These are phyloP conservation scores for Diplodia corticola DNA, from an alignment of 2,329 filamentous ascomycete genomes.

Conservation along the genomic window DNA sequence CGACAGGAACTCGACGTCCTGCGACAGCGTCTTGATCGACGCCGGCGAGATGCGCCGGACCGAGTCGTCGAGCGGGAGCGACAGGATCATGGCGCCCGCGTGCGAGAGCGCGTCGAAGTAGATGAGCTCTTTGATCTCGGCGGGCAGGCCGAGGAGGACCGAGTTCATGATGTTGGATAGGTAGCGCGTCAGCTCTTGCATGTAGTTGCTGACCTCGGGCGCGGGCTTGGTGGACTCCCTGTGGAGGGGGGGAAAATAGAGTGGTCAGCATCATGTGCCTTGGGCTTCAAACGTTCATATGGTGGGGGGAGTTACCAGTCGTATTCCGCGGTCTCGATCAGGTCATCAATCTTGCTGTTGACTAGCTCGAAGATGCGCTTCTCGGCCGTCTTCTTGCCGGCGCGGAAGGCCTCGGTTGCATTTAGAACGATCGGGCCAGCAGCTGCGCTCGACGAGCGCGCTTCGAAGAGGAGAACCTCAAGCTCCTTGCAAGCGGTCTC, in stretches of 20 bases:
- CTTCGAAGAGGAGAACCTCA: slow-evolving; percentile 80
- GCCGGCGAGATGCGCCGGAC: slow-evolving; percentile 87
- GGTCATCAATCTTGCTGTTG: slow-evolving; percentile 97
- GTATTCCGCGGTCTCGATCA: slow-evolving; percentile 96
- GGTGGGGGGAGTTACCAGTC: slow-evolving; percentile 69
- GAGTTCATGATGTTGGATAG: slow-evolving; percentile 96
- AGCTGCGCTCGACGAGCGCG: slow-evolving; percentile 77
- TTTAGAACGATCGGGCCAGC: slow-evolving; percentile 76
- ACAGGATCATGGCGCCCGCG: slow-evolving; percentile 82
- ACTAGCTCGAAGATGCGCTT: slow-evolving; percentile 98
- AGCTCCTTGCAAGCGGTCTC: slow-evolving; percentile 89
- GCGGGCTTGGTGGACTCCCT: slow-evolving; percentile 46
- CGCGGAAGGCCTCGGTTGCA: slow-evolving; percentile 83
- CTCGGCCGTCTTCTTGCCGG: slow-evolving; percentile 92
- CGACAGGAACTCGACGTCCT: slow-evolving; percentile 80
- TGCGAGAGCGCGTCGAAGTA: slow-evolving; percentile 96
- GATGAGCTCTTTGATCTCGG: slow-evolving; percentile 95
- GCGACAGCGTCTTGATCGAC: slow-evolving; percentile 75
- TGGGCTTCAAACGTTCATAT: neutral
- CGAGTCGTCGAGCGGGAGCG: slow-evolving; percentile 72
- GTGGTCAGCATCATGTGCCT: neutral
- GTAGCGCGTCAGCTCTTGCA: slow-evolving; percentile 91
- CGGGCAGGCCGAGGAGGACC: slow-evolving; percentile 86
- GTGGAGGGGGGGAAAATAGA: neutral
- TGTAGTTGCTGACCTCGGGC: slow-evolving; percentile 83